Conservation (phyloP, 768 basidiomycete genomes). For the Suillus alpinus region DNA sequence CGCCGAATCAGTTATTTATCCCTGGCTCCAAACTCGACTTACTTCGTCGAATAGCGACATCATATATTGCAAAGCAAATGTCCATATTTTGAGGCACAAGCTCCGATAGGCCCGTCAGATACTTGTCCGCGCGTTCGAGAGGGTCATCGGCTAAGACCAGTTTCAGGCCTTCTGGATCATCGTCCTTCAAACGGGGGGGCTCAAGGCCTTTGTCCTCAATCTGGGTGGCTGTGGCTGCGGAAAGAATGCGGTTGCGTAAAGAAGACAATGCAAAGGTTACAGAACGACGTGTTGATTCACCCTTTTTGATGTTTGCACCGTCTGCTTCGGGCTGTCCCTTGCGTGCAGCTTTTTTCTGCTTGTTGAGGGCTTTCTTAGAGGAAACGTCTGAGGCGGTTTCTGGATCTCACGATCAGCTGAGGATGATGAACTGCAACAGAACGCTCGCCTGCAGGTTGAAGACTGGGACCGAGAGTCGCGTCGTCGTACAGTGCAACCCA, state of each 20-base stretch:
- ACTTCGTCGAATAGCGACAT: conserved; percentile 83
- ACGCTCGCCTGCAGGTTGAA: conserved; percentile 36
- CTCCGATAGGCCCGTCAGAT: conserved; percentile 60
- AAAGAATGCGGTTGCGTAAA: conserved; percentile 14
- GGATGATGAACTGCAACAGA: background rate
- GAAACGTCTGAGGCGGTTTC: conserved; percentile 12
- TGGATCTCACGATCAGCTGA: background rate
- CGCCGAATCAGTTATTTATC: background rate
- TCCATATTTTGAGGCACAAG: conserved; percentile 55
- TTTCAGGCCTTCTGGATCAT: conserved; percentile 81
- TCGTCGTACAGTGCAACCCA: conserved; percentile 71
- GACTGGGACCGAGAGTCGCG: conserved; percentile 51
- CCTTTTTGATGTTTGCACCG: conserved; percentile 52
- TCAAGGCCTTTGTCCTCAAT: conserved; percentile 74
- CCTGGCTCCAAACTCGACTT: conserved; percentile 27
- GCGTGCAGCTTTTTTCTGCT: conserved; percentile 76
- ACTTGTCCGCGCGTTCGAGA: conserved; percentile 72
- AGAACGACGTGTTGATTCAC: conserved; percentile 35
- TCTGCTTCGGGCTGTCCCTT: conserved; percentile 58
- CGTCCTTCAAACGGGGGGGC: conserved; percentile 55
- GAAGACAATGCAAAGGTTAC: conserved; percentile 8
- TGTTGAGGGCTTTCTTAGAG: conserved; percentile 83
- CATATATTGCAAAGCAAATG: conserved; percentile 73
- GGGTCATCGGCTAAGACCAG: conserved; percentile 60
- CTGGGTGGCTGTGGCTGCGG: conserved; percentile 30